Conservation (phyloP, 345 rosid genomes). For the Euphorbia peplus region DNA sequence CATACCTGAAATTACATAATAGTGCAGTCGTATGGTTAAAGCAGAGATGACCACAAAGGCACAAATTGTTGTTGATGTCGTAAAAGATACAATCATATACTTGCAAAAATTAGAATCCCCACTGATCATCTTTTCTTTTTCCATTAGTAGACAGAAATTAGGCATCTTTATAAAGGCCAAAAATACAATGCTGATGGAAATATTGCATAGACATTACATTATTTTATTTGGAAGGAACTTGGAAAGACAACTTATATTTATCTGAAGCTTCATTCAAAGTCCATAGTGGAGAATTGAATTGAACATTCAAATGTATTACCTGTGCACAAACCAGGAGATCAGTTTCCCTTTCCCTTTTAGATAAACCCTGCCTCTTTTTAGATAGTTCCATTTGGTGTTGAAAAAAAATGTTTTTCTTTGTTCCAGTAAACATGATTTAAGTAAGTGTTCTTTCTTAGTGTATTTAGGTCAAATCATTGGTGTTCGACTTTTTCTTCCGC, state of each 20-base stretch:
- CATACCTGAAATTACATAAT: neutral
- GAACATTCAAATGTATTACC: neutral
- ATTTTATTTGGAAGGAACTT: neutral
- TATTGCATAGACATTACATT: neutral
- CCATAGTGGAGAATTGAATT: neutral
- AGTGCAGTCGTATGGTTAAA: neutral
- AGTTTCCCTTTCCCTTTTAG: neutral
- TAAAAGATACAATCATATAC: neutral
- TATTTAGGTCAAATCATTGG: neutral
- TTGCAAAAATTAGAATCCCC: neutral
- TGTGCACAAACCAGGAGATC: neutral
- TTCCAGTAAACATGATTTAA: neutral
- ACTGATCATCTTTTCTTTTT: neutral
- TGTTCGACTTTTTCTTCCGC: neutral
- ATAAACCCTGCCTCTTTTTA: neutral
- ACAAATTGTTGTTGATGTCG: neutral
- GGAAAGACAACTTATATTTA: neutral
- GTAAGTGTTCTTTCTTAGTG: constrained; percentile 2
- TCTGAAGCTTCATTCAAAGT: neutral
- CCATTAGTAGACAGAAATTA: neutral
- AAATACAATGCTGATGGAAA: neutral
- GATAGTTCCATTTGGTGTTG: neutral
- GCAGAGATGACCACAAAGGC: neutral
- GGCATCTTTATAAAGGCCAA: neutral
- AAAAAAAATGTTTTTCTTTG: neutral